Base-by-base conservation (phyloP, 768 basidiomycete genomes). In the Brasilioporus rufonigricans region DNA sequence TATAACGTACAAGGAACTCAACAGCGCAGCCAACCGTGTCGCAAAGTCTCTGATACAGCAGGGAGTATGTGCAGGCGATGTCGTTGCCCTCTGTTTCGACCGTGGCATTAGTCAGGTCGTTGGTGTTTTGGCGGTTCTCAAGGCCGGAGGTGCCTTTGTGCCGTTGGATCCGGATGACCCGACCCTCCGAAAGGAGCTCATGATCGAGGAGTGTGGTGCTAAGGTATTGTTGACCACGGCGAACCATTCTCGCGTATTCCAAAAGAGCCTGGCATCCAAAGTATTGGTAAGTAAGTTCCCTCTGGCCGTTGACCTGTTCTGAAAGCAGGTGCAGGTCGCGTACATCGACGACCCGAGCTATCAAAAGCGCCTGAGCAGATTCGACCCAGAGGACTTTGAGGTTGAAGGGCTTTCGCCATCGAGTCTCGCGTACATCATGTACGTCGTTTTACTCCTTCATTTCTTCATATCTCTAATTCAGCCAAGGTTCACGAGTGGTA, bases 1-100 rank as follows among this genome's bases (percentile, higher is more conserved):
- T 0, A 38, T 74, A 33, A 71, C 72, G 0, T 74, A 69, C 55
- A 45, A 61, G 16, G 66, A 70, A 29, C 64, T 75, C 14, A 72
- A 73, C 24, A 32, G 54, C 6, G 61, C 56, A 39, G 65, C 73
- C 5, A 73, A 74, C 48, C 67, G 69, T 27, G 63, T 74, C 19
- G 72, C 73, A 0, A 60, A 55, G 23, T 65, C 59, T 11, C 47
- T 69, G 44, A 57, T 61, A 19, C 68, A 61, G 43, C 56, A 68
- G 12, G 67, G 68, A 27, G 66, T 69, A 0, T 45, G 47, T 16
- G 52, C 43, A 2, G 67, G 68, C 29, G 68, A 67, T 50, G 53
- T 69, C 23, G 54, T 69, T 13, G 61, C 67, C 4, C 48, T 69
- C 18, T 69, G 67, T 50, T 68, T 69, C 41, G 68, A 69, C 7